Evolutionary conservation across 441 rosid genomes (phyloP).

Genomic region (Jatropha multifida): DNA sequence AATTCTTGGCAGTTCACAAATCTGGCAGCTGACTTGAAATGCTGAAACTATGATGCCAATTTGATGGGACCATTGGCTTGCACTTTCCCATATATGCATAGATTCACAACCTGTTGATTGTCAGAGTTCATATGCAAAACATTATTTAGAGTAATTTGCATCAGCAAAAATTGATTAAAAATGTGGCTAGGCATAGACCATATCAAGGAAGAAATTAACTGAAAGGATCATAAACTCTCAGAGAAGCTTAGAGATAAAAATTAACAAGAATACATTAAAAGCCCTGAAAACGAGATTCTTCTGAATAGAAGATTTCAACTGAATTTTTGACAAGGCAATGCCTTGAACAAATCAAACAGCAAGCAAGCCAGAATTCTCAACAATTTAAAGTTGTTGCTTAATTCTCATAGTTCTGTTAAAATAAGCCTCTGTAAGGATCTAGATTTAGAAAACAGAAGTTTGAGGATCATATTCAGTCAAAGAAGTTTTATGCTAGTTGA

Average conservation of each 20-base stretch:
- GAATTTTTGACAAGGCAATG: not conserved
- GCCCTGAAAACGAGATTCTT: not conserved
- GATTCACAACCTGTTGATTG: not conserved
- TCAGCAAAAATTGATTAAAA: not conserved
- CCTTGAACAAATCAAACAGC: not conserved
- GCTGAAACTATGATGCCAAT: not conserved
- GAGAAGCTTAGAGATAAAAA: not conserved
- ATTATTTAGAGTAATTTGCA: not conserved
- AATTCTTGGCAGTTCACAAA: not conserved
- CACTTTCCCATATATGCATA: not conserved
- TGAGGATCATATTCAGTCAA: not conserved
- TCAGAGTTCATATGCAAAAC: not conserved
- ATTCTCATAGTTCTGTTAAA: not conserved
- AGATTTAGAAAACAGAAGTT: not conserved
- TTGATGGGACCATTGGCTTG: not conserved
- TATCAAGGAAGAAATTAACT: not conserved
- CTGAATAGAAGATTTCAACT: not conserved
- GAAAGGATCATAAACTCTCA: not conserved
- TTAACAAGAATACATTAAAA: not conserved
- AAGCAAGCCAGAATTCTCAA: not conserved
- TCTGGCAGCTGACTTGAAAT: not conserved
- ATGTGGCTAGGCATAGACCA: not conserved
- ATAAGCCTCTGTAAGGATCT: not conserved
- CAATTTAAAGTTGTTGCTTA: not conserved
- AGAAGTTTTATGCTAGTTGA: not conserved